phyloP scores from a whole-genome alignment of 164 flowering plant species.

The Hamamelis virginiana region DNA sequence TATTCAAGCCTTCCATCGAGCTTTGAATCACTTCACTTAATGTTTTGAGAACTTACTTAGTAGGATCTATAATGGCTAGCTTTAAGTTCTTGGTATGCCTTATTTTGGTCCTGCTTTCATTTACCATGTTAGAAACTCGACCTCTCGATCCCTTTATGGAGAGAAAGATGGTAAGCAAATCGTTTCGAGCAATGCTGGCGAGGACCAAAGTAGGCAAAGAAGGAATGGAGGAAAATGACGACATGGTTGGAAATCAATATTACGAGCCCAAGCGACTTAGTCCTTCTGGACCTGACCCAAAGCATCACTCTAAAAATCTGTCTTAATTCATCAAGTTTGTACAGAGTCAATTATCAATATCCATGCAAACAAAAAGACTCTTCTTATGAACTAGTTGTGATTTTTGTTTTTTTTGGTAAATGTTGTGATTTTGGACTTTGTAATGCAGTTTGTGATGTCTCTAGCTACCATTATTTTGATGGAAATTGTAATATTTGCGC shows the following conservation, averaged over 20 bases:
- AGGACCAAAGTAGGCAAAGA: background rate
- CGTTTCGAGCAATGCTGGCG: slow-evolving; percentile 9
- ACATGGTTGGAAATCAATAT: background rate
- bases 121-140: slow-evolving; percentile 11
- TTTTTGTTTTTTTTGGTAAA: too few relatives aligned
- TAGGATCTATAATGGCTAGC: slow-evolving; percentile 5
- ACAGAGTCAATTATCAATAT: too few relatives aligned
- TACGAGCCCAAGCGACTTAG: slow-evolving; percentile 20
- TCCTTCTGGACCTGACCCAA: slow-evolving; percentile 34
- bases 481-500: too few relatives aligned
- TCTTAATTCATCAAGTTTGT: too few relatives aligned
- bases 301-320: slow-evolving; percentile 14
- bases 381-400: too few relatives aligned
- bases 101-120: slow-evolving; percentile 10
- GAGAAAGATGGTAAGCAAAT: slow-evolving; percentile 1
- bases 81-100: slow-evolving; percentile 7
- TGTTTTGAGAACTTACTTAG: background rate
- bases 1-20: background rate
- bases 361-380: too few relatives aligned
- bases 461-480: too few relatives aligned
- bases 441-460: too few relatives aligned
- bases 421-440: too few relatives aligned
- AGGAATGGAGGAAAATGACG: background rate
- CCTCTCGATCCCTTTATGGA: background rate
- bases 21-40: background rate